Evolutionary conservation across 1,284 basidiomycete genomes (phyloP), one percentile per base, ranked within the genome.

Genomic region (Moniliophthora roreri): DNA sequence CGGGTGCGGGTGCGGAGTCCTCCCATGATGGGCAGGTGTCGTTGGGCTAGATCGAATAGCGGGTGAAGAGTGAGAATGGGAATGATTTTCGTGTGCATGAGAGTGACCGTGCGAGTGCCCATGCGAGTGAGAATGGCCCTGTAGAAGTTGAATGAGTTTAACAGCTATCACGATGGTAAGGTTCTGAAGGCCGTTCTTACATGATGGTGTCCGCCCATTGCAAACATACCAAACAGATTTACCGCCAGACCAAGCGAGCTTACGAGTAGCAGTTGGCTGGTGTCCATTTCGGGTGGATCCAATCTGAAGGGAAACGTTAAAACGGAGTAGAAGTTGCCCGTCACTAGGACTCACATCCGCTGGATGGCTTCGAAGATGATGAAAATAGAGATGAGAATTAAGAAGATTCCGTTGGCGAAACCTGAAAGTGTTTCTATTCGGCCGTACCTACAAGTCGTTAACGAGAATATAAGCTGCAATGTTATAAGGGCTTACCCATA

Each of bases 361-460:
- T 99, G 94, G 41, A 99, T 85, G 2, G 95, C 97, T 71, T 99
- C 97, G 60, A 99, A 98, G 23, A 99, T 88, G 66, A 99, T 99
- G 69, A 99, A 99, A 51, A 98, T 85, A 3, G 94, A 98, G 58
- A 99, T 98, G 39, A 99, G 74, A 61, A 99, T 91, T 2, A 99
- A 77, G 69, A 99, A 99, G 58, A 98, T 87, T 39, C 96, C 97
- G 67, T 99, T 99, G 4, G 96, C 95, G 66, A 99, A 99, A 2
- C 97, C 97, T 10, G 95, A 98, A 16, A 99, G 73, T 0, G 97
- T 98, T 72, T 99, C 97, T n/a, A 99, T 95, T n/a, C 97, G 85
- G 1, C 90, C 88, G 70, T 97, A 99, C 18, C 92, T 94, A 58
- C 7, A n/a, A n/a, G n/a, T n/a, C n/a, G n/a, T n/a, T n/a, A n/a